Base-by-base conservation (phyloP, 2,329 filamentous ascomycete species). In the Cordyceps cateniannulata region DNA sequence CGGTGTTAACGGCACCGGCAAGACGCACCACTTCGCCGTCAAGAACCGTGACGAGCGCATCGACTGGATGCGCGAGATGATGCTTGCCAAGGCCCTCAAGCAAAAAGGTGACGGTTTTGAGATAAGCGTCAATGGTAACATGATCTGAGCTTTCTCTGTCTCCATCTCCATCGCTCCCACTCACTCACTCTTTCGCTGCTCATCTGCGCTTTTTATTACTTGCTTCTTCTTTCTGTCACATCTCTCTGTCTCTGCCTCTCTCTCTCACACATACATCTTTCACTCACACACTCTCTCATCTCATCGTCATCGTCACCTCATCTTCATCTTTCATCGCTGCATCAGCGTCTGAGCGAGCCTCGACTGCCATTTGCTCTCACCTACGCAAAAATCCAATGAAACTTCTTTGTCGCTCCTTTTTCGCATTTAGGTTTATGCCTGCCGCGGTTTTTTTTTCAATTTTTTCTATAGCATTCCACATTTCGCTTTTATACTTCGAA, bases 31-130 rank as follows among this genome's bases (percentile, higher is more conserved):
- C 72, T 98, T 98, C 72, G 91, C 93, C 0, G 93, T 97, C 67
- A 89, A 88, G 76, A 85, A 81, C 68, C 84, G 92, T 16, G 91
- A 97, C 70, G 90, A 97, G 71, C 84, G 93, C 63, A 97, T 98
- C 69, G 93, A 97, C 72, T 99, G 95, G 95, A 96, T 96, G 91
- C 82, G 91, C 59, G 91, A 96, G 81, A 78, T 96, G 63, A 96
- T 96, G 91, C 84, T 96, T 50, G 91, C 91, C 59, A 95, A 95
- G 78, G 91, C 91, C 20, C 78, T 91, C 71, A 90, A 87, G 79
- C 88, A 91, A 75, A 95, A 93, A 81, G 86, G 85, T 51, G 87
- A 91, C 67, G 91, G 91, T 20, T 93, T 89, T 67, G 89, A 93
- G 75, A 85, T 95, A 67, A 89, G 86, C 70, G 85, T 93, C 65